Base-by-base conservation (phyloP, 2,329 filamentous ascomycete genomes). In the Penicillium rolfsii region DNA sequence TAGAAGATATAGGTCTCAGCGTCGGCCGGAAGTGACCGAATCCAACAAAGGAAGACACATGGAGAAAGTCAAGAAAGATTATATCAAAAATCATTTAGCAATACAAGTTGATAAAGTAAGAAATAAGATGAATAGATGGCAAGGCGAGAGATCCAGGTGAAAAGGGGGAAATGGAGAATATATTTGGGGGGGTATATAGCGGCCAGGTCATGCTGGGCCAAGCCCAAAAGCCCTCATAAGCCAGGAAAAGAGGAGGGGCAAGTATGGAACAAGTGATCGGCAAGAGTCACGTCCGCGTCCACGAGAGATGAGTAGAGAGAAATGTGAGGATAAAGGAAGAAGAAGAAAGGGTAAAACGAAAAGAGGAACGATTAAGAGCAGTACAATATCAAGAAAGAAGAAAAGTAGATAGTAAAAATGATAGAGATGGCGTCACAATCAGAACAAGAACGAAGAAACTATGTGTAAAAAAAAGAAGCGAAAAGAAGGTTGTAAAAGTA, bases 61-160 rank as follows among this genome's bases (percentile, higher is more conserved):
- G 60, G 59, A 57, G 52, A 59, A 66, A 55, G 58, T 65, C 54
- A 59, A 66, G 69, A 60, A 64, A 57, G 63, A 63, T 69, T 63
- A 69, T 65, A 69, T 70, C 63, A 68, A 71, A 76, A 74, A 67
- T 71, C 70, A 76, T 67, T 67, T 76, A 77, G 71, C 74, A 77
- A 77, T 76, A 76, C 74, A 77, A 69, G 53, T 62, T 69, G 60
- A 64, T 74, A 71, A 69, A 54, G 67, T 67, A 56, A 71, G 66
- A 56, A 16, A 48, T 48, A 30, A n/a, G 24, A 64, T 65, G 55
- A 71, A 69, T 64, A 67, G 65, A 66, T 61, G 59, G 57, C 22
- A 33, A 33, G 9, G 30, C 30, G 9, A 11, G 70, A 73, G 57
- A 58, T 66, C 63, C 69, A 64, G 64, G 60, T 60, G 49, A 54